Conservation (phyloP, 2,329 filamentous ascomycete species). For the Phoma sp. region DNA sequence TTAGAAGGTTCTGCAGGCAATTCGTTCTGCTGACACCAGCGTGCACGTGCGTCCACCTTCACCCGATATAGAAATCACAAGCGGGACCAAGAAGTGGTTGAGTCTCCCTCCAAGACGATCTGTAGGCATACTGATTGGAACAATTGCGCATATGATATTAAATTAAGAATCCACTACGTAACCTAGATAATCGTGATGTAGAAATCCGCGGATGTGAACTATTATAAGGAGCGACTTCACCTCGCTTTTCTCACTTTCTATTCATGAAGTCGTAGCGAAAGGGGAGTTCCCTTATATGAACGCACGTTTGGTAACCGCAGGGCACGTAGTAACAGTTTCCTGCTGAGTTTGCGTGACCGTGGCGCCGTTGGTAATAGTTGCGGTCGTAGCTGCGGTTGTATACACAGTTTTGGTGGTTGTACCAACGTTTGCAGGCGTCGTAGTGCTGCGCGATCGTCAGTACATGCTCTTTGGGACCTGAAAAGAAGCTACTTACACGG, state of each 20-base stretch:
- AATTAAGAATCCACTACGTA: no score
- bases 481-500: constrained; percentile 2
- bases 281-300: neutral
- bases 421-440: constrained; percentile 2
- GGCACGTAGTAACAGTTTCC: constrained; percentile 12
- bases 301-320: neutral
- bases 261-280: neutral
- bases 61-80: no score
- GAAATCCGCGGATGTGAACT: neutral
- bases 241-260: neutral
- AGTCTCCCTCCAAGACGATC: no score
- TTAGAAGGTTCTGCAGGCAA: no score
- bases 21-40: no score
- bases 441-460: neutral
- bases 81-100: no score
- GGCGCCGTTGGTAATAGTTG: neutral
- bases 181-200: neutral
- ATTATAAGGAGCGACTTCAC: constrained; percentile 1
- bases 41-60: no score
- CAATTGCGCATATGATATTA: no score
- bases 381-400: constrained; percentile 1
- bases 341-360: neutral
- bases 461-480: neutral
- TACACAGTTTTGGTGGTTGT: constrained; percentile 8
- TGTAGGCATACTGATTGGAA: no score